A percentile compares a stretch with the other conserved stretches of the same genome.
phyloP scores from a whole-genome alignment of 2,329 filamentous ascomycete species.

The Salinomyces thailandicus region DNA sequence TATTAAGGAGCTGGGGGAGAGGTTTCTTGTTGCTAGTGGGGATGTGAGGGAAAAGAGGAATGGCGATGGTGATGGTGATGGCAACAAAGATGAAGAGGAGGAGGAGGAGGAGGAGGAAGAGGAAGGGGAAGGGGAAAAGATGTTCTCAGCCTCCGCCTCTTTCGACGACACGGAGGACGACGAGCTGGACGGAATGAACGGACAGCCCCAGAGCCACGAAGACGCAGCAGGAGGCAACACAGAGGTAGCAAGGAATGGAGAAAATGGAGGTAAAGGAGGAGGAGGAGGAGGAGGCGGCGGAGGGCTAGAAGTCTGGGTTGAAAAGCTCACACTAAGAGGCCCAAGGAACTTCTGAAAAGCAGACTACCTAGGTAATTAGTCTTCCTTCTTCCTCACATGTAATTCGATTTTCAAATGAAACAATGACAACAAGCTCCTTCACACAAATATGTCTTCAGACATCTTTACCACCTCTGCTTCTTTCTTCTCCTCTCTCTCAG shows the following conservation, averaged over 20 bases:
- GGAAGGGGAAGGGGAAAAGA: not conserved
- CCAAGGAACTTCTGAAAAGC: constrained; percentile 8
- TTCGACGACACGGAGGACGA: not conserved
- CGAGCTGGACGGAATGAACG: constrained; percentile 3
- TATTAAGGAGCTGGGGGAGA: not conserved
- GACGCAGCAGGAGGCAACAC: constrained; percentile 4
- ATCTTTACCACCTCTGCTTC: too few relatives aligned
- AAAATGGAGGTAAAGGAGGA: not conserved
- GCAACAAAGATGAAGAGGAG: too few relatives aligned
- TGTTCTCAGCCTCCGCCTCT: not conserved
- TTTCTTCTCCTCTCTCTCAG: too few relatives aligned
- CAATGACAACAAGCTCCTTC: too few relatives aligned
- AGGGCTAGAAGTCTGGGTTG: constrained; percentile 8
- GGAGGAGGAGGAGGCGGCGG: constrained; percentile 5
- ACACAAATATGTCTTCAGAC: too few relatives aligned
- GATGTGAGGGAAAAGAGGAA: too few relatives aligned
- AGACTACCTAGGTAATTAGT: too few relatives aligned
- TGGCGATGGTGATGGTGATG: too few relatives aligned
- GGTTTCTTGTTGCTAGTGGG: too few relatives aligned
- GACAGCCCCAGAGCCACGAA: constrained; percentile 1
- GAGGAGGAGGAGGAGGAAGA: too few relatives aligned
- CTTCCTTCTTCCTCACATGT: too few relatives aligned
- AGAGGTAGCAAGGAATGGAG: constrained; percentile 2
- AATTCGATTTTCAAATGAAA: too few relatives aligned
- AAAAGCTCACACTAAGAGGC: constrained; percentile 5